Evolutionary conservation across 345 rosid genomes (phyloP).

Genomic region (Eutrema yunnanense): DNA sequence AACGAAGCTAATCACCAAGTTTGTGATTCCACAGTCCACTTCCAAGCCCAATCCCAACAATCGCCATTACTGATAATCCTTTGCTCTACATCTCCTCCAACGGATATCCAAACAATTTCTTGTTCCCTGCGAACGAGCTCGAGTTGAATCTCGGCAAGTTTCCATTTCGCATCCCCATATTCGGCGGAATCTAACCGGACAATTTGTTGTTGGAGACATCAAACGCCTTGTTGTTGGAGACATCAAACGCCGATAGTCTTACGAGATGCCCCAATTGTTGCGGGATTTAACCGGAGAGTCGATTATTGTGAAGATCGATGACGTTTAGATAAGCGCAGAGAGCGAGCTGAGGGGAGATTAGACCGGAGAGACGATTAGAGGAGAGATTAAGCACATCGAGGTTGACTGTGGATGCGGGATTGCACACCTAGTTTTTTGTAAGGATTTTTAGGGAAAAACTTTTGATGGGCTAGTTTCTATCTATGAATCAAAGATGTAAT

Average conservation of each 20-base stretch:
- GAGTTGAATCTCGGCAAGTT: slow-evolving; percentile 62
- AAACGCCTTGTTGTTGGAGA: slow-evolving; percentile 25
- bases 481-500: no score
- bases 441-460: no score
- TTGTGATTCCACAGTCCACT: slow-evolving; percentile 57
- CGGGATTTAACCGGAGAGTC: slow-evolving; percentile 66
- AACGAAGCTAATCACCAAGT: slow-evolving; percentile 68
- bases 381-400: slow-evolving; percentile 55
- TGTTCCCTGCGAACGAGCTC: slow-evolving; percentile 65
- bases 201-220: slow-evolving; percentile 72
- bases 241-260: slow-evolving; percentile 36
- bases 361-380: slow-evolving; percentile 38
- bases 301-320: slow-evolving; percentile 78
- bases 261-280: slow-evolving; percentile 56
- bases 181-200: slow-evolving; percentile 66
- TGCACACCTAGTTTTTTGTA: no score
- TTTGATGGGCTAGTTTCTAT: no score
- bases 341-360: slow-evolving; percentile 73
- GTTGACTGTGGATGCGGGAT: slow-evolving; percentile 19
- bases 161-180: slow-evolving; percentile 58
- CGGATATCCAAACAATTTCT: slow-evolving; percentile 82
- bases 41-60: slow-evolving; percentile 92
- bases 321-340: slow-evolving; percentile 83
- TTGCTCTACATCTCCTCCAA: slow-evolving; percentile 54
- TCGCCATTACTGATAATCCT: slow-evolving; percentile 76